Base-by-base conservation (phyloP, 148 eudicot genomes). In the Camellia sinensis region DNA sequence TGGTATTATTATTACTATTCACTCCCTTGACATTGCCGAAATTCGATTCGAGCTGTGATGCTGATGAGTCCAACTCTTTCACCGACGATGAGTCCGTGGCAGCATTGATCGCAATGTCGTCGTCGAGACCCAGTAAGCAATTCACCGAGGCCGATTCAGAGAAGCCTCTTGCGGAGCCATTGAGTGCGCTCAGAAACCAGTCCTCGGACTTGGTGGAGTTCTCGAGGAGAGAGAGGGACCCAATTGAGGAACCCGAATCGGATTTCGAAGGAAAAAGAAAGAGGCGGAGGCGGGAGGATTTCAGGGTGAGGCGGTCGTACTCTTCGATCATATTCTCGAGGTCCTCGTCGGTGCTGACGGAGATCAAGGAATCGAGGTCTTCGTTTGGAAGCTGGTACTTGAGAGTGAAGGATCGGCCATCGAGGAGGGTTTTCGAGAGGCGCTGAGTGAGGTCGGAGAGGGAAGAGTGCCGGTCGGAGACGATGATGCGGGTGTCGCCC, bases 241-340 rank as follows among this genome's bases (percentile, higher is more conserved):
- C 97, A 43, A 91, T 86, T 12, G 91, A 89, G 0, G 85, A 66
- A 0, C 82, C 69, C 2, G 84, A 82, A 4, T 86, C 90, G 0
- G 87, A 80, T 56, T 78, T 81, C 3, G 73, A 29, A 15, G 91
- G 90, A 15, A 95, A 95, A 7, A 95, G 63, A 60, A 93, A 95
- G 15, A 95, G 54, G 4, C 98, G 84, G 37, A 95, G 81, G 21
- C 98, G 81, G 0, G 87, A 79, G 8, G 84, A 54, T 29, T 86
- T 82, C 10, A 19, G 72, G 69, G 41, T 60, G 8, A 94, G 67
- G 0, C 97, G 91, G 63, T 95, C 97, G 78, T 91, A 92, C 82
- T 95, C 99, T 2, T 95, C 95, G 52, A 95, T 81, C 95, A 93
- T 89, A 73, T 93, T 93, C 7, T 95, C 97, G 10, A 95, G 84